Base-by-base conservation (phyloP, 2,329 filamentous ascomycete species). In the Colletotrichum tanaceti region DNA sequence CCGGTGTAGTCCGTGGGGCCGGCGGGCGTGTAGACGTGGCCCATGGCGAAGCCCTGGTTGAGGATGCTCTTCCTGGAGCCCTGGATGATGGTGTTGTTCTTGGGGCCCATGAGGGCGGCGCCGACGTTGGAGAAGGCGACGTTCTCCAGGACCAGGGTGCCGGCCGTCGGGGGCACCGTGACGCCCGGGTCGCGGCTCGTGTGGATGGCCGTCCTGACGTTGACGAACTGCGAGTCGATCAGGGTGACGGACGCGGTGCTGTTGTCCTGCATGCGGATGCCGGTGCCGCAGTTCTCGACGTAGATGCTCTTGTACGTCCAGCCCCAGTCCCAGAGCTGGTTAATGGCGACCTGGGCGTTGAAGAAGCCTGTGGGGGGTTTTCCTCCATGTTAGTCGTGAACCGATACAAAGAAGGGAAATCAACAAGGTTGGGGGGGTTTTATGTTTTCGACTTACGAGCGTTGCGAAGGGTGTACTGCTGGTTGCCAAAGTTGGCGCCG, bases 321-420 rank as follows among this genome's bases (percentile, higher is more conserved):
- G 1, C 88, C 86, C 91, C 91, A 93, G 76, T 91, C 87, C 91
- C 91, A 93, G 70, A 90, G 86, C 82, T 92, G 89, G 76, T 85
- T 86, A 66, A 93, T 88, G 54, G 89, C 91, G 13, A 89, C 91
- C 73, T 89, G 81, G 72, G 88, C 87, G 69, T 85, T 83, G 73
- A 86, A 87, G 79, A 93, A 91, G 24, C 85, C 89, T 22, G n/a
- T n/a, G n/a, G n/a, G 10, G 13, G 4, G 5, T 39, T n/a, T 39
- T n/a, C 16, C n/a, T 7, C n/a, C n/a, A 39, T n/a, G 10, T 58
- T 16, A 44, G 39, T 7, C 41, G 4, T 18, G 2, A 20, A 41
- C 11, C n/a, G 6, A 14, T 4, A 32, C 28, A 32, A 32, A 32
- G 28, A 7, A 28, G n/a, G 28, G 28, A 1, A 28, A 28, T 28